Evolutionary conservation across 306 rosid genomes (phyloP), one percentile per base, ranked within the genome.

Genomic region (Biancaea sappan): DNA sequence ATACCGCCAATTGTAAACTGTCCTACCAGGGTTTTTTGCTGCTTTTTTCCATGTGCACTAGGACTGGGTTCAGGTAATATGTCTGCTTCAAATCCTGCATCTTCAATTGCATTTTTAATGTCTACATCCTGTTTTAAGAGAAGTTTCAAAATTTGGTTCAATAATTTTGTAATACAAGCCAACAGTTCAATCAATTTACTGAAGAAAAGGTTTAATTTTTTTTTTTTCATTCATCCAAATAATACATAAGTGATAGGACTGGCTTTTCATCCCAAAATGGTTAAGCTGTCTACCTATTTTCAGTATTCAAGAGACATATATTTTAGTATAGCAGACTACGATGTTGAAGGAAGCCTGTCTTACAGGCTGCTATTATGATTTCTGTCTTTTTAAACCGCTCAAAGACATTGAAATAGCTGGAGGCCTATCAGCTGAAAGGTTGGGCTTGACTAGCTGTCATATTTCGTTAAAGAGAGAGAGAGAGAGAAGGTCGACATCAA

Each of bases 61-160:
- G 90, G 53, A 78, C 58, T 77, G 54, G 94, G 67, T 66, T 92
- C 96, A 28, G 87, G 84, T 65, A 90, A 80, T 59, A 92, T 76
- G 82, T 90, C 96, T 14, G 94, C 98, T 8, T 92, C 98, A 72
- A 92, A 92, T 65, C 98, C 98, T 5, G 98, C 96, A 74, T 92
- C 98, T 82, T 92, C 98, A 67, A 92, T 84, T 61, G 98, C 94
- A 77, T 85, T 83, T 85, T 82, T 90, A 69, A 92, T 77, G 44
- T 92, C 94, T 66, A 81, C 92, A 16, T 86, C 92, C 98, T 92
- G 75, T 67, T 24, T 77, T 60, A 69, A 28, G 65, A 76, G 56
- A 76, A 79, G 56, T 24, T 73, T 46, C 38, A 74, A 25, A 69
- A 64, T 44, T 26, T 25, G 43, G 48, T 19, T 62, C 31, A 35